phyloP scores from a whole-genome alignment of 1,284 basidiomycete genomes.

The Inonotus obliquus region DNA sequence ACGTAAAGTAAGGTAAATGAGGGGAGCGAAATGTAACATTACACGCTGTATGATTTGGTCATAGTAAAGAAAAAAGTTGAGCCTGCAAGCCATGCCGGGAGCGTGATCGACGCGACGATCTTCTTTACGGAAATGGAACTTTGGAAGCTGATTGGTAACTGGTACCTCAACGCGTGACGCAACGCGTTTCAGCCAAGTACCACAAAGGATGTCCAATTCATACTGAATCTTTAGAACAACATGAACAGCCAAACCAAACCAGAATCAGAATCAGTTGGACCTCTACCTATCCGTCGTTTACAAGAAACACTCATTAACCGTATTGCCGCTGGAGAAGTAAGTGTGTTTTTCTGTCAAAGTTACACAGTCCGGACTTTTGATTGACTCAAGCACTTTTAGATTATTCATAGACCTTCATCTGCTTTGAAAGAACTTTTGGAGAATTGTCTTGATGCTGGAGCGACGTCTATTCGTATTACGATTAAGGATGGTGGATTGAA shows the following conservation, averaged over 20 bases:
- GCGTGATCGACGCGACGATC: no score
- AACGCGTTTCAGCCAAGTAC: background rate
- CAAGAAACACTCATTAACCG: slow-evolving; percentile 75
- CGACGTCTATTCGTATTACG: slow-evolving; percentile 83
- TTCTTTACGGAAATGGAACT: no score
- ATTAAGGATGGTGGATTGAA: slow-evolving; percentile 97
- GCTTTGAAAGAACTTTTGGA: slow-evolving; percentile 97
- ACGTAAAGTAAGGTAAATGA: no score
- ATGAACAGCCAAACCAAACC: no score
- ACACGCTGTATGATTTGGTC: background rate
- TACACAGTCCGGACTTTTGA: background rate
- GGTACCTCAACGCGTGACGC: background rate
- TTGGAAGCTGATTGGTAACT: no score
- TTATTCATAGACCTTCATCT: slow-evolving; percentile 94
- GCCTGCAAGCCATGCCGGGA: no score
- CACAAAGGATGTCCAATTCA: no score
- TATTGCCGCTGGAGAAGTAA: slow-evolving; percentile 79
- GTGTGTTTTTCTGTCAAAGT: slow-evolving; percentile 17
- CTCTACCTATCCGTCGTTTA: slow-evolving; percentile 61
- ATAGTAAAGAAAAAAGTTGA: no score
- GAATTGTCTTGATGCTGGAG: slow-evolving; percentile 90
- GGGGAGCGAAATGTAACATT: background rate
- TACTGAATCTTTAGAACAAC: no score
- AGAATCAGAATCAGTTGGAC: slow-evolving; percentile 22
- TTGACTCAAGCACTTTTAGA: slow-evolving; percentile 55